Percentiles rank a stretch among this genome's conserved stretches.
These are phyloP conservation scores for Citrullus mucosospermus DNA, from an alignment of 306 rosid species.

Conservation along the genomic window DNA sequence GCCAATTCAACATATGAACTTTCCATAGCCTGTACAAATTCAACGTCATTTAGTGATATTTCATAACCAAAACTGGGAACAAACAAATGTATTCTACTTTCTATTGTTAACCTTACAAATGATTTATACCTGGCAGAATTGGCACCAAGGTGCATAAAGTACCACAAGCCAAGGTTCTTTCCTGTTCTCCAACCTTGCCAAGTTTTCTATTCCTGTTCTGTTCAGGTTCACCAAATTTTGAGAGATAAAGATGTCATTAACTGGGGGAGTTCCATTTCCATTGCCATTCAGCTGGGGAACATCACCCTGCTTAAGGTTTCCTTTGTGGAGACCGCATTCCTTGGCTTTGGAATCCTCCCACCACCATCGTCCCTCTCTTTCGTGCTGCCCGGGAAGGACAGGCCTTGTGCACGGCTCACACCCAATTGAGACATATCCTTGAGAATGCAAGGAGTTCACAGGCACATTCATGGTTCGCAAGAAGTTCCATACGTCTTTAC, in stretches of 20 bases:
- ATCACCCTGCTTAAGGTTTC: slow-evolving; percentile 58
- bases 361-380: slow-evolving; percentile 99
- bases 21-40: slow-evolving; percentile 58
- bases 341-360: slow-evolving; percentile 96
- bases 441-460: slow-evolving; percentile 71
- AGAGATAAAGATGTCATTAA: slow-evolving; percentile 49
- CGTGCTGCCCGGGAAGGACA: slow-evolving; percentile 93
- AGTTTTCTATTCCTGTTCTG: slow-evolving; percentile 68
- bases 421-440: slow-evolving; percentile 74
- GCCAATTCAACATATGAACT: slow-evolving; percentile 62
- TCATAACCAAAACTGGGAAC: too few relatives aligned
- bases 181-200: slow-evolving; percentile 44
- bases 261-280: slow-evolving; percentile 28
- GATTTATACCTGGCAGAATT: slow-evolving; percentile 52
- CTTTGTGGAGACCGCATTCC: slow-evolving; percentile 99
- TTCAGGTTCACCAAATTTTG: slow-evolving; percentile 42
- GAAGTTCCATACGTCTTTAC: slow-evolving; percentile 63
- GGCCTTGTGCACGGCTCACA: slow-evolving; percentile 98
- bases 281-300: slow-evolving; percentile 28
- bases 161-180: slow-evolving; percentile 73
- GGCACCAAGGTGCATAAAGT: slow-evolving; percentile 96
- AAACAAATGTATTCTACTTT: neutral
- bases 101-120: neutral
- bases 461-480: slow-evolving; percentile 76
- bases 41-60: neutral